phyloP scores from a whole-genome alignment of 1,284 basidiomycete species.

The Austropuccinia psidii region DNA sequence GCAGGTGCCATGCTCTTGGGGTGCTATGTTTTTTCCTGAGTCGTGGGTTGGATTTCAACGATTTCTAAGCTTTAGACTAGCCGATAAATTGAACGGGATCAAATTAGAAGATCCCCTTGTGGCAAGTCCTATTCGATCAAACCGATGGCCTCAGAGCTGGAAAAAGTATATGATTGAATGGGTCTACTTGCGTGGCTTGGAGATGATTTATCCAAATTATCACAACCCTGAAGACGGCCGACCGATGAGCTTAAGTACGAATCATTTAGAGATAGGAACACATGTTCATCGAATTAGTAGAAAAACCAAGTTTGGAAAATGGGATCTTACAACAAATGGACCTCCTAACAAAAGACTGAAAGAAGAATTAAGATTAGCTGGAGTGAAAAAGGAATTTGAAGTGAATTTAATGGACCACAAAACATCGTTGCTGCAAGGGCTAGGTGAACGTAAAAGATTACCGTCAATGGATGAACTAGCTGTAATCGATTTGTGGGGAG shows the following conservation, averaged over 20 bases:
- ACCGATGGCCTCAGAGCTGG: conserved; percentile 70
- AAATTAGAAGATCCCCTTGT: conserved; percentile 51
- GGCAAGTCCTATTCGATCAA: conserved; percentile 66
- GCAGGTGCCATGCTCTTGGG: conserved; percentile 78
- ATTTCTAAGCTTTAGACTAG: conserved; percentile 61
- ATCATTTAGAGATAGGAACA: conserved; percentile 70
- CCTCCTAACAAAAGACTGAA: too few species aligned
- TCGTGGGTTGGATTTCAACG: conserved; percentile 74
- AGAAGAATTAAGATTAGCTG: too few species aligned
- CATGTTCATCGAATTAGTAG: too few species aligned
- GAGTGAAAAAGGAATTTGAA: conserved; percentile 59
- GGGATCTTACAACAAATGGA: too few species aligned
- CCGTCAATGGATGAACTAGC: conserved; percentile 58
- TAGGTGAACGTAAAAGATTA: conserved; percentile 51
- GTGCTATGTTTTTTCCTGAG: conserved; percentile 76
- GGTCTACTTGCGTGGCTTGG: conserved; percentile 65
- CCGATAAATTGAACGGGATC: conserved; percentile 3
- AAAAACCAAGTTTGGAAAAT: too few species aligned
- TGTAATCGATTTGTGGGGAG: conserved; percentile 62
- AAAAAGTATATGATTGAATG: conserved; percentile 80
- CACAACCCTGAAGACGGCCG: conserved; percentile 44
- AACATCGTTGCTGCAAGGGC: conserved; percentile 38
- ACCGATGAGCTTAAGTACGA: conserved; percentile 64
- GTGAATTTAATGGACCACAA: conserved; percentile 58
- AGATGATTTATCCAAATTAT: conserved; percentile 79